Percentiles rank a stretch among this genome's conserved stretches.
These are phyloP conservation scores for Fomitopsis palustris DNA, from an alignment of 1,284 basidiomycete genomes.

Conservation along the genomic window DNA sequence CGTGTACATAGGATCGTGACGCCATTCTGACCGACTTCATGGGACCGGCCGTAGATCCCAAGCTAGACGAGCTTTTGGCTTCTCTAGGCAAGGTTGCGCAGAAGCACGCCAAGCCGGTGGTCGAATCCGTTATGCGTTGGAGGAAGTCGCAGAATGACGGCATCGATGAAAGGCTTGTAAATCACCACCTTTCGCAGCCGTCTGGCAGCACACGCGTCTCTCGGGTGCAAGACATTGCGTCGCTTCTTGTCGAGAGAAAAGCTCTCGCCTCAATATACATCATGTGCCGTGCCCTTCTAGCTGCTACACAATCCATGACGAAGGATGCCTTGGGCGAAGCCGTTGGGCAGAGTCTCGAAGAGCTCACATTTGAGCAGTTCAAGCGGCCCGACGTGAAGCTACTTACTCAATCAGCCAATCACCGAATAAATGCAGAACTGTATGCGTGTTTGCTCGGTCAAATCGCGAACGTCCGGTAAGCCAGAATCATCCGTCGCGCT, in stretches of 20 bases:
- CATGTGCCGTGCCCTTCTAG: constrained; percentile 82
- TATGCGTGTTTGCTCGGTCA: constrained; percentile 82
- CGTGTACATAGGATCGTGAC: constrained; percentile 57
- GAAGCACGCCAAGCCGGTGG: constrained; percentile 80
- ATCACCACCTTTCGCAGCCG: constrained; percentile 46
- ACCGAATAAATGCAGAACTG: constrained; percentile 76
- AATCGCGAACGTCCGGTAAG: constrained; percentile 74
- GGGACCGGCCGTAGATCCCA: constrained; percentile 67
- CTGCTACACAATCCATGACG: constrained; percentile 68
- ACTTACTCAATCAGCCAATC: constrained; percentile 64
- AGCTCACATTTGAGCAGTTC: constrained; percentile 86
- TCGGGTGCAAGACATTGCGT: constrained; percentile 51
- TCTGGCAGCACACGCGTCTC: constrained; percentile 35
- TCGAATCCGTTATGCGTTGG: constrained; percentile 90
- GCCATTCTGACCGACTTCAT: constrained; percentile 63
- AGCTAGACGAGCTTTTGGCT: constrained; percentile 78
- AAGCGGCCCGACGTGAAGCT: constrained; percentile 69
- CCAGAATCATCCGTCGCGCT: background rate
- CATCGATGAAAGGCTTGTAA: constrained; percentile 51
- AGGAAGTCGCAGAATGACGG: constrained; percentile 72
- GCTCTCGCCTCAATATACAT: constrained; percentile 82
- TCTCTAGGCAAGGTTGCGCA: constrained; percentile 87
- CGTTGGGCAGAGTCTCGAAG: constrained; percentile 76
- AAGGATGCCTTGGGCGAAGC: constrained; percentile 77
- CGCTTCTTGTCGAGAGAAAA: constrained; percentile 72